Base-by-base conservation (phyloP, 257 asterid species). In the Agastache rugosa region DNA sequence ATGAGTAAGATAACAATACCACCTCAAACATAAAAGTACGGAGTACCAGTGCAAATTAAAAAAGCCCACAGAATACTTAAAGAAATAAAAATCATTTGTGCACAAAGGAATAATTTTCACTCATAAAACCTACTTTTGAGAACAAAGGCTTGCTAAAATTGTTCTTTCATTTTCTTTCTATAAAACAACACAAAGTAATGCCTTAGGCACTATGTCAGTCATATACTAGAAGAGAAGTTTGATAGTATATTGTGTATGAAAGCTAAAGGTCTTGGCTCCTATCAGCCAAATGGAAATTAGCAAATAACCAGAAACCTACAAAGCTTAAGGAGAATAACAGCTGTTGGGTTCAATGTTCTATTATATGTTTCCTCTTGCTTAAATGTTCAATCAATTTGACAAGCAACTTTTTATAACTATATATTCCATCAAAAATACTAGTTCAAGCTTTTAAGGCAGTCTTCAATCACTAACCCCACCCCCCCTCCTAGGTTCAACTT, bases 81-180 rank as follows among this genome's bases (percentile, higher is more conserved):
- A 16, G 17, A n/a, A 39, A 72, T 6, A 59, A 59, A 56, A 44
- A 48, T 44, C 11, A 10, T 5, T 44, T 44, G 23, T 29, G 29
- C 61, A 39, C 62, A 47, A 45, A 60, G 48, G 68, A 19, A 25
- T 27, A 31, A 31, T 42, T 71, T 71, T 16, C 60, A 59, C 34
- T 55, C 48, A 8, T 59, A 15, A 11, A 9, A 14, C 60, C 19
- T 16, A 42, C 14, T 54, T 70, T 70, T 35, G 19, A 16, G 76
- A 59, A 19, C 10, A 31, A 55, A 69, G 41, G 35, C 51, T 34
- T 69, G 12, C n/a, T 44, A 44, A 44, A 44, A 44, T 34, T 34
- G 20, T 3, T 35, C 4, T 35, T 14, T 51, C 59, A 25, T 61
- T 63, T 35, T 17, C 29, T n/a, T 27, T 25, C 12, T 27, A 12